Evolutionary conservation across 2,329 filamentous ascomycete species (phyloP), one percentile per base, ranked within the genome.

Genomic region (Xylariaceae sp.): DNA sequence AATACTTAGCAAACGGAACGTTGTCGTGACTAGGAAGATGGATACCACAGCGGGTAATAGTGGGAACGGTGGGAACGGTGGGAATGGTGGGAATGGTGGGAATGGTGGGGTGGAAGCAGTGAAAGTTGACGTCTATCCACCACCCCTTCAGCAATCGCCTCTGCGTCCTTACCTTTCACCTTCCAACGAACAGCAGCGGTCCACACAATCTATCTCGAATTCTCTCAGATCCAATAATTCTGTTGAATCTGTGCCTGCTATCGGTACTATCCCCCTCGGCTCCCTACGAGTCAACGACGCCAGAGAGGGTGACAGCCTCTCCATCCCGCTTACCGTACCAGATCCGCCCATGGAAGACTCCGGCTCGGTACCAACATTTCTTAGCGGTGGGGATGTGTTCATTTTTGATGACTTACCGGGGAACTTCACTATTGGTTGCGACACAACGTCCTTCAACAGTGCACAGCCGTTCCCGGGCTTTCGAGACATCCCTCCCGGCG

Each of bases 381-480:
- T 57, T 3, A 47, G 44, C 9, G 47, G 72, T 1, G 78, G 79
- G 8, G 82, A 85, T 58, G 73, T 80, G 16, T 72, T 85, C 49
- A 67, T 84, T 9, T 66, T 84, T 23, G 68, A 82, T 27, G 77
- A 77, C 49, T 68, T 86, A 9, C 81, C 81, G 1, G 67, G 74
- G 1, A 68, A 73, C 30, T 80, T 81, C 51, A 79, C 75, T 2
- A 69, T 86, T 15, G 81, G 81, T 37, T 81, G 79, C 60, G 82
- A 85, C 61, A 71, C 75, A 2, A 66, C 78, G 39, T 77, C 77
- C 2, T 75, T 82, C 57, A 77, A 74, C 13, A 74, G 74, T 4
- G 71, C 69, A 33, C 68, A 60, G 33, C 59, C 75, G 18, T 81
- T 85, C 59, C 70, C 72, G 6, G 84, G 84, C 16, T 73, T 87